These are phyloP conservation scores for Wickerhamiella azyma DNA, from an alignment of 805 yeast genomes.

Conservation along the genomic window DNA sequence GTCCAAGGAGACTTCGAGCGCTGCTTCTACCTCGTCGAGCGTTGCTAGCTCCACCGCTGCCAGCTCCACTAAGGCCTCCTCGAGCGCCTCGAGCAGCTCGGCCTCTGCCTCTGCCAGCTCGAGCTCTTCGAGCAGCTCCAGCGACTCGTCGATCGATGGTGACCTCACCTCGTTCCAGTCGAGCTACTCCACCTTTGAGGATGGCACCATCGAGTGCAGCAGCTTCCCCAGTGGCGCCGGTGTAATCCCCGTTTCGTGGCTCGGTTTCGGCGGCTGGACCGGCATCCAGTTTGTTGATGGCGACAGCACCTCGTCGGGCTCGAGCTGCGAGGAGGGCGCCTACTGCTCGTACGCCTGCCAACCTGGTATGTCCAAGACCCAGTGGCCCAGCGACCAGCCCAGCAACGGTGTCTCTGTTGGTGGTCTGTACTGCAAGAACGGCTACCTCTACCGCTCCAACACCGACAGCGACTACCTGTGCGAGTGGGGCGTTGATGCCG, in stretches of 20 bases:
- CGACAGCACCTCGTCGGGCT: slow-evolving; percentile 46
- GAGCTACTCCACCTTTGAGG: slow-evolving; percentile 53
- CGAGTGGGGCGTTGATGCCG: slow-evolving; percentile 70
- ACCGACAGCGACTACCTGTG: slow-evolving; percentile 54
- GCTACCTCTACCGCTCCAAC: slow-evolving; percentile 75
- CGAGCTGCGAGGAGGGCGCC: slow-evolving; percentile 68
- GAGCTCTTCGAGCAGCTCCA: slow-evolving; percentile 24
- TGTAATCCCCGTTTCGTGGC: slow-evolving; percentile 58
- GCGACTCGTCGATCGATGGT: slow-evolving; percentile 32
- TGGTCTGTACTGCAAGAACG: slow-evolving; percentile 76
- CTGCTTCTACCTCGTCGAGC: too few relatives aligned
- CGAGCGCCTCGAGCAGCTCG: slow-evolving; percentile 21
- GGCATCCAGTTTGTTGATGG: slow-evolving; percentile 46
- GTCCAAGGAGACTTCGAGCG: slow-evolving; percentile 17
- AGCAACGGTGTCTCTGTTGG: slow-evolving; percentile 82
- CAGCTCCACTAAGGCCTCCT: slow-evolving; percentile 18
- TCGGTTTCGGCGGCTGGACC: slow-evolving; percentile 73
- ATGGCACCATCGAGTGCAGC: slow-evolving; percentile 56
- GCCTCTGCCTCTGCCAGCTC: slow-evolving; percentile 22
- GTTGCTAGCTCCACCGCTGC: too few relatives aligned
- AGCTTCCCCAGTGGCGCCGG: slow-evolving; percentile 72
- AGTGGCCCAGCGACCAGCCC: slow-evolving; percentile 89
- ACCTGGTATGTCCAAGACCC: slow-evolving; percentile 98
- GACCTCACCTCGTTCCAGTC: slow-evolving; percentile 42
- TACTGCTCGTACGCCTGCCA: slow-evolving; percentile 98